phyloP scores from a whole-genome alignment of 768 basidiomycete species.

The Rhizopogon vinicolor region DNA sequence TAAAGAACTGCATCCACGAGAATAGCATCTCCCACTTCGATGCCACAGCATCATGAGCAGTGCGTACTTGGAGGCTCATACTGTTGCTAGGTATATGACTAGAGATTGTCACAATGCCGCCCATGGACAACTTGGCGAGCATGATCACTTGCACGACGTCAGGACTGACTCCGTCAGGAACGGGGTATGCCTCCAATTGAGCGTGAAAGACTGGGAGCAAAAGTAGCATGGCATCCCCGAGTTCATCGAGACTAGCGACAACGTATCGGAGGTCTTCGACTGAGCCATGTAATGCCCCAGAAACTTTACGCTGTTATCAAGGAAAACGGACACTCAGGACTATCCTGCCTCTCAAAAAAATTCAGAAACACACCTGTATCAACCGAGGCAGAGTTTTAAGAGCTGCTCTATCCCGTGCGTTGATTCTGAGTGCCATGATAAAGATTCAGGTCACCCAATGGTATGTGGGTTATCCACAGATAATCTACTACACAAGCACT shows the following conservation, averaged over 20 bases:
- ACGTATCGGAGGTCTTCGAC: not conserved
- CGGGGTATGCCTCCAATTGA: not conserved
- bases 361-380: not conserved
- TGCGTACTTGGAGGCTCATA: not conserved
- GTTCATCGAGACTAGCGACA: not conserved
- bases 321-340: not conserved
- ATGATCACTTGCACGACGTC: not conserved
- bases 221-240: not conserved
- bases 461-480: conserved; percentile 8
- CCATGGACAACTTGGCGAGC: conserved; percentile 2
- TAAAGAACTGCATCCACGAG: conserved; percentile 4
- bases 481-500: no score
- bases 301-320: not conserved
- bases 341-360: not conserved
- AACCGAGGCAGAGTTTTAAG: not conserved
- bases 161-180: not conserved
- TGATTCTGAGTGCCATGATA: conserved; percentile 1
- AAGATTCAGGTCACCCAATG: not conserved
- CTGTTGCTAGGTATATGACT: not conserved
- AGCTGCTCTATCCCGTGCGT: not conserved
- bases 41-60: not conserved
- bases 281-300: not conserved
- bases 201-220: not conserved
- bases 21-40: conserved; percentile 3
- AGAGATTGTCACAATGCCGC: not conserved